Evolutionary conservation across 352 stramenopile genomes (phyloP).

Genomic region (Pythium monospermum): DNA sequence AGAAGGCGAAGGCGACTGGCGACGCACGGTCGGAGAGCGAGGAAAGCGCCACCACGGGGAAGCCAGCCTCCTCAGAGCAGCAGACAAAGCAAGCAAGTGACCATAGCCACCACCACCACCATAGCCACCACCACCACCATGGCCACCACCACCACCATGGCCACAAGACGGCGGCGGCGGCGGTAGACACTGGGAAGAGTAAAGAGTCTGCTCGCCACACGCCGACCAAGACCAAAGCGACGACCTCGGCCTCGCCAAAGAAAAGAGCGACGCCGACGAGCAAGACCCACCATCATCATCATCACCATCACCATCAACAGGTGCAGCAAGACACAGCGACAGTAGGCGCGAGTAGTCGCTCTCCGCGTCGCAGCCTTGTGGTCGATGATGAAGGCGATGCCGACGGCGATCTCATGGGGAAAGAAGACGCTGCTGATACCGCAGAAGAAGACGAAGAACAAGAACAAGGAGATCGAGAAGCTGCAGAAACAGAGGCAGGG

Average conservation of each 20-base stretch:
- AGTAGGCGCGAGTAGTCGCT: constrained; percentile 3
- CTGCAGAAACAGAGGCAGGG: no score
- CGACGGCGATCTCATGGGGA: constrained; percentile 11
- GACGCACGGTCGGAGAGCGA: constrained; percentile 1
- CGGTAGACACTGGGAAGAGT: no score
- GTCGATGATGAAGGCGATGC: constrained; percentile 25
- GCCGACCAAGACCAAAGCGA: constrained; percentile 19
- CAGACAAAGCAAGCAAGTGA: constrained; percentile 4
- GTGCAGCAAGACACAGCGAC: background rate
- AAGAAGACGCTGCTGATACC: constrained; percentile 1
- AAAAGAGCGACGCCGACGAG: constrained; percentile 14
- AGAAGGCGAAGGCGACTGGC: constrained; percentile 1
- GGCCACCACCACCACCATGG: no score
- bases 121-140: no score
- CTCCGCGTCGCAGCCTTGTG: constrained; percentile 6
- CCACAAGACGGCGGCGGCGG: no score
- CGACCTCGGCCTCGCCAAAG: constrained; percentile 12
- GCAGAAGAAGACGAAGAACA: background rate
- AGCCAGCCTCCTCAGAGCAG: constrained; percentile 19
- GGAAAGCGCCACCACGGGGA: constrained; percentile 9
- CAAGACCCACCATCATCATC: constrained; percentile 12
- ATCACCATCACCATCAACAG: constrained; percentile 10
- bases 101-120: no score
- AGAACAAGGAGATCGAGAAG: constrained; percentile 1
- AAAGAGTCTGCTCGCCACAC: background rate